Evolutionary conservation across 257 asterid species (phyloP).

Genomic region (Galeopsis tetrahit): DNA sequence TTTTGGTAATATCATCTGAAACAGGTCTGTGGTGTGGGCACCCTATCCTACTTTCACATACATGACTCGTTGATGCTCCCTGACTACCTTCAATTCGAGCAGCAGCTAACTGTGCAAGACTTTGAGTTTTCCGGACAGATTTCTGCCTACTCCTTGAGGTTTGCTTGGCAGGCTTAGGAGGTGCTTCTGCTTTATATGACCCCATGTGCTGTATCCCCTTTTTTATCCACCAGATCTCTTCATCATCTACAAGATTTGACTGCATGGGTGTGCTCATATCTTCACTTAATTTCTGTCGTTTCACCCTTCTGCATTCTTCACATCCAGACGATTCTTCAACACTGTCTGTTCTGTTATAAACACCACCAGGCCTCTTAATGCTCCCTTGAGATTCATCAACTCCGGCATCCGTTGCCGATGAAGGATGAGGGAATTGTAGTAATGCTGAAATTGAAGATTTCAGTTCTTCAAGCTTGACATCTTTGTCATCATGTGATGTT

Average conservation of each 20-base stretch:
- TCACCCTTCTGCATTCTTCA: conserved; percentile 89
- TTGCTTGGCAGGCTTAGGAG: conserved; percentile 88
- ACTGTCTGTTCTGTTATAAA: conserved; percentile 50
- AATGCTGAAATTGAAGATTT: conserved; percentile 68
- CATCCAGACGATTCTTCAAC: conserved; percentile 87
- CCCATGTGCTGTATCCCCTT: conserved; percentile 74
- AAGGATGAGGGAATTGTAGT: conserved; percentile 63
- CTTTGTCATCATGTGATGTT: conserved; percentile 38
- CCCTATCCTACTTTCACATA: conserved; percentile 76
- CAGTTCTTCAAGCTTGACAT: conserved; percentile 67
- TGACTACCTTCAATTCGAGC: conserved; percentile 98
- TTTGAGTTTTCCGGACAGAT: conserved; percentile 88
- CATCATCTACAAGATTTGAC: conserved; percentile 66
- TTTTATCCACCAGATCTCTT: conserved; percentile 90
- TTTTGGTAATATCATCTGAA: conserved; percentile 61
- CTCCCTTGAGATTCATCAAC: conserved; percentile 60
- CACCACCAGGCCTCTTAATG: conserved; percentile 52
- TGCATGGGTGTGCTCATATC: conserved; percentile 59
- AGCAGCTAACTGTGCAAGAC: conserved; percentile 95
- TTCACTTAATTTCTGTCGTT: conserved; percentile 82
- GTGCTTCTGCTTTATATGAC: conserved; percentile 72
- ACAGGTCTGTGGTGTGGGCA: conserved; percentile 84
- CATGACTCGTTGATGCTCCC: conserved; percentile 97
- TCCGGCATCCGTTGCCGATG: conserved; percentile 49
- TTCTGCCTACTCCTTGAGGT: conserved; percentile 86